Evolutionary conservation across 352 stramenopile genomes (phyloP).

Genomic region (Phytophthora lateralis): DNA sequence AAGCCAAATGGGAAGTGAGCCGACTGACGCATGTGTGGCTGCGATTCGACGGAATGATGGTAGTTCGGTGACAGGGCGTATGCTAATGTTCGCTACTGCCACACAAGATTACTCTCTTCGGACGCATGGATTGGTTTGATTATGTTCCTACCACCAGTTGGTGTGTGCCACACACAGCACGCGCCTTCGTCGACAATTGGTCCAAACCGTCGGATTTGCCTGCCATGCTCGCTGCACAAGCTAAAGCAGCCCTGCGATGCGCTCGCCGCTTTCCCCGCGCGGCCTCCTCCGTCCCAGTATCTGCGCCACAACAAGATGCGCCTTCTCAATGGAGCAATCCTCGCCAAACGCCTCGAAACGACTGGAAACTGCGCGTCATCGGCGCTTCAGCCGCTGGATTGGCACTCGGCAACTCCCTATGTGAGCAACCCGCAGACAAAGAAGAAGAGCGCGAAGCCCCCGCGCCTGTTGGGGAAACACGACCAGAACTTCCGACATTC

Average conservation of each 20-base stretch:
- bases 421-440: conserved; percentile 20
- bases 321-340: background rate
- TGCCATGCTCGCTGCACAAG: conserved; percentile 14
- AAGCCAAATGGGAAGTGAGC: conserved; percentile 18
- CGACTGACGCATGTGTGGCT: conserved; percentile 5
- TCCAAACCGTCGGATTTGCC: background rate
- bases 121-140: conserved; percentile 1
- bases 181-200: conserved; percentile 20
- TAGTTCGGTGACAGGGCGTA: conserved; percentile 16
- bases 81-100: conserved; percentile 10
- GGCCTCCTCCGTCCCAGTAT: conserved; percentile 1
- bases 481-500: conserved; percentile 63
- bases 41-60: conserved; percentile 23
- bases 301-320: conserved; percentile 8
- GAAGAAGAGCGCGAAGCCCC: conserved; percentile 11
- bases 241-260: conserved; percentile 22
- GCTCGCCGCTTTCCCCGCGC: background rate
- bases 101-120: conserved; percentile 26
- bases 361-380: conserved; percentile 8
- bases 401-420: conserved; percentile 15
- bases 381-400: conserved; percentile 20
- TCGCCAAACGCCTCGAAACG: background rate
- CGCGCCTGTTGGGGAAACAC: conserved; percentile 37
- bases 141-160: background rate
- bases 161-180: conserved; percentile 2